These are phyloP conservation scores for Allium fistulosum DNA, from an alignment of 106 monocot genomes.

Conservation along the genomic window DNA sequence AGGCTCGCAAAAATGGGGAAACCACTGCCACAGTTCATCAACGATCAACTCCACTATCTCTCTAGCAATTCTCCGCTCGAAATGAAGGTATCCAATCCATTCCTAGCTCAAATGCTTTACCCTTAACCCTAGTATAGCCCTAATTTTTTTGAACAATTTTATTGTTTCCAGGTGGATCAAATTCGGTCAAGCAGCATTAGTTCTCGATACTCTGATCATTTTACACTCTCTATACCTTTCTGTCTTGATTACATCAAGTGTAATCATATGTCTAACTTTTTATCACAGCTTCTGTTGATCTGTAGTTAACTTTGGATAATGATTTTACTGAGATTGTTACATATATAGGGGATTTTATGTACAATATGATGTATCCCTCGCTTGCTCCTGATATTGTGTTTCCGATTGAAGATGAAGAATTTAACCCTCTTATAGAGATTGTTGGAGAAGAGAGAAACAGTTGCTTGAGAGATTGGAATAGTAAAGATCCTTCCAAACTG, in stretches of 20 bases:
- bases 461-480: conserved; percentile 51
- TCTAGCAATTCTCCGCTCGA: conserved; percentile 46
- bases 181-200: conserved; percentile 59
- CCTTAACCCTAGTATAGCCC: background rate
- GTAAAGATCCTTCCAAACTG: conserved; percentile 45
- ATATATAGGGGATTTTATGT: conserved; percentile 71
- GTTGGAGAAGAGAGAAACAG: conserved; percentile 20
- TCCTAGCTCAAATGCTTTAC: background rate
- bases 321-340: no score
- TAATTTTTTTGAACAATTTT: background rate
- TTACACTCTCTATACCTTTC: conserved; percentile 79
- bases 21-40: conserved; percentile 50
- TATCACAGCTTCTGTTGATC: no score
- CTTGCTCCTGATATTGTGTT: conserved; percentile 77
- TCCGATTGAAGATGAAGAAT: conserved; percentile 53
- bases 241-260: conserved; percentile 87
- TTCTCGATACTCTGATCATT: conserved; percentile 46
- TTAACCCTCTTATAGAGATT: conserved; percentile 39
- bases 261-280: conserved; percentile 13
- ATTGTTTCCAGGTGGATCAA: conserved; percentile 44
- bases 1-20: background rate
- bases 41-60: conserved; percentile 67
- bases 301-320: no score
- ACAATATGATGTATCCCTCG: conserved; percentile 46
- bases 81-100: conserved; percentile 35